Conservation (phyloP, 2,329 filamentous ascomycete genomes). For the Diaporthe helianthi region DNA sequence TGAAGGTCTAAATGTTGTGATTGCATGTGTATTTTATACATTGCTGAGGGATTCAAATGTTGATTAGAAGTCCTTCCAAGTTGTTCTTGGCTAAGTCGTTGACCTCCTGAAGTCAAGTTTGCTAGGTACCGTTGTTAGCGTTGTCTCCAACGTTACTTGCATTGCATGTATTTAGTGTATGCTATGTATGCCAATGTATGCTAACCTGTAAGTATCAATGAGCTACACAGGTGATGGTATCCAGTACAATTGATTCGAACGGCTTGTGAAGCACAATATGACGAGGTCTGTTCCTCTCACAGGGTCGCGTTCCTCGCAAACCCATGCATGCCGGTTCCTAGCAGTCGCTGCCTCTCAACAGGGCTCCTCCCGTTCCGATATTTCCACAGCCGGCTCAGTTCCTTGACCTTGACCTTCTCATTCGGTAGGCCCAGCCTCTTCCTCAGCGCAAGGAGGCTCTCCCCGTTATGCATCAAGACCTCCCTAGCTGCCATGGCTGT, state of each 20-base stretch:
- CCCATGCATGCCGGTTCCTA: conserved; percentile 39
- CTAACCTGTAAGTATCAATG: no score
- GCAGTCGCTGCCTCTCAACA: conserved; percentile 47
- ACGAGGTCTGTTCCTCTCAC: background rate
- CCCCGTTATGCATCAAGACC: conserved; percentile 41
- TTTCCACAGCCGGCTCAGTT: conserved; percentile 67
- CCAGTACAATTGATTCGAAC: background rate
- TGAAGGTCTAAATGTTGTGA: no score
- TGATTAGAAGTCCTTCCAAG: no score
- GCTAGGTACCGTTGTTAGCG: no score
- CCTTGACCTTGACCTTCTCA: conserved; percentile 59
- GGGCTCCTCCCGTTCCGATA: conserved; percentile 67
- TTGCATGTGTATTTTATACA: no score
- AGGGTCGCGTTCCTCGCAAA: conserved; percentile 23
- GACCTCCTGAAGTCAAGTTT: no score
- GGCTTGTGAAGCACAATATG: background rate
- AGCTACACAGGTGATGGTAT: background rate
- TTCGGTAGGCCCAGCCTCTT: conserved; percentile 38
- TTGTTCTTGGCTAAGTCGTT: no score
- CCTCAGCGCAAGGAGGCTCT: conserved; percentile 38
- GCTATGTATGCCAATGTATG: no score
- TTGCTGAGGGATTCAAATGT: no score
- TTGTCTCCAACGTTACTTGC: no score
- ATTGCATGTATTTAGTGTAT: background rate
- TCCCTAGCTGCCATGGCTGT: conserved; percentile 10